Evolutionary conservation across 139 green algal genomes (phyloP).

Genomic region (Tetraselmis striata): DNA sequence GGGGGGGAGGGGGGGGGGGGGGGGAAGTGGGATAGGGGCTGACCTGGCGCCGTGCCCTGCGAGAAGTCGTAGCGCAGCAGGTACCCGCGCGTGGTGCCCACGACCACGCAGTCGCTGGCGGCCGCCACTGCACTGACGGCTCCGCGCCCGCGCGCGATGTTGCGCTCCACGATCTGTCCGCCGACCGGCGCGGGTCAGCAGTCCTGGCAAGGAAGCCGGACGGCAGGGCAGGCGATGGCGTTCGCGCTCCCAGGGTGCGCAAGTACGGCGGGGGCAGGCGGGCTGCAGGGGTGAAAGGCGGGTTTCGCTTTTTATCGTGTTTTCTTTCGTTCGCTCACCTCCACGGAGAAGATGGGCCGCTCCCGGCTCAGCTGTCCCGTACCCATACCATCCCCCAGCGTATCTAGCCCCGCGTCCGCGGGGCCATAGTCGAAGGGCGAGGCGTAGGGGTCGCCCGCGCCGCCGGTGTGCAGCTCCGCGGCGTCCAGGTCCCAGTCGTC

Average conservation of each 20-base stretch:
- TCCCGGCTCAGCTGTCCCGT: not conserved
- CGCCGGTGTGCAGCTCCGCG: not conserved
- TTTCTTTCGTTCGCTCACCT: too few species aligned
- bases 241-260: too few species aligned
- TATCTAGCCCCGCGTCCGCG: not conserved
- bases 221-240: too few species aligned
- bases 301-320: too few species aligned
- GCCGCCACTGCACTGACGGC: conserved; percentile 39
- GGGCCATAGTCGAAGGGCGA: not conserved
- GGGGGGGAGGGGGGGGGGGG: too few species aligned
- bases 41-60: conserved; percentile 19
- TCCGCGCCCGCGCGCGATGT: conserved; percentile 33
- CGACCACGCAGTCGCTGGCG: conserved; percentile 50
- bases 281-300: too few species aligned
- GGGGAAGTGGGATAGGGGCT: too few species aligned
- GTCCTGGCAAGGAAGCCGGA: too few species aligned
- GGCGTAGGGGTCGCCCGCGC: not conserved
- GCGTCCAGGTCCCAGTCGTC: not conserved
- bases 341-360: not conserved
- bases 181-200: too few species aligned
- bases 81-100: conserved; percentile 66
- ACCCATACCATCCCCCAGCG: not conserved
- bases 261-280: too few species aligned
- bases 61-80: conserved; percentile 69
- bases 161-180: not conserved